A percentile compares a stretch with the other conserved stretches of the same genome.
These are phyloP conservation scores for Senna siamea DNA, from an alignment of 306 rosid species.

Conservation along the genomic window DNA sequence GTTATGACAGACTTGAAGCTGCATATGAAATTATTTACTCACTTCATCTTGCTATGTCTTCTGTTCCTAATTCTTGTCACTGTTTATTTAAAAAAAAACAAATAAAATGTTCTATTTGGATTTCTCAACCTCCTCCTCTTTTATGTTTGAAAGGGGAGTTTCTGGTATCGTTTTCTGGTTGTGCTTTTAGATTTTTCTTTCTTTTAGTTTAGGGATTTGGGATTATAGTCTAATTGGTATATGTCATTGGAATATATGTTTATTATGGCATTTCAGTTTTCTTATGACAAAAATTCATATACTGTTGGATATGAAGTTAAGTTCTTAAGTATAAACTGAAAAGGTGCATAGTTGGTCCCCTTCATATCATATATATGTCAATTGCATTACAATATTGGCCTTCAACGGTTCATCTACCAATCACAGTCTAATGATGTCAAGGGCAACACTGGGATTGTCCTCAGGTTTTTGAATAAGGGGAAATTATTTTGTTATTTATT, in stretches of 20 bases:
- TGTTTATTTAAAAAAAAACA: not conserved
- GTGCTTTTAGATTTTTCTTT: too few species aligned
- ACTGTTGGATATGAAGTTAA: too few species aligned
- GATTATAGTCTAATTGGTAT: too few species aligned
- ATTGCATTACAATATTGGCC: not conserved
- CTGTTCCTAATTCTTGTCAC: not conserved
- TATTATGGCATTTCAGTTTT: too few species aligned
- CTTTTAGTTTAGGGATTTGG: too few species aligned
- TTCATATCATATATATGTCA: slow-evolving; percentile 15
- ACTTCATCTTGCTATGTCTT: too few species aligned
- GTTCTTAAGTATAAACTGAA: too few species aligned
- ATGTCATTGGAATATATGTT: too few species aligned
- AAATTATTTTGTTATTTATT: slow-evolving; percentile 7
- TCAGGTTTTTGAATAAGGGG: not conserved
- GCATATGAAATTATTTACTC: not conserved
- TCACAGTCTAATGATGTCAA: not conserved
- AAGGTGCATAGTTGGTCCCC: too few species aligned
- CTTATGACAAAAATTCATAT: too few species aligned
- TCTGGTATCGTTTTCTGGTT: not conserved
- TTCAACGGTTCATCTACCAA: not conserved
- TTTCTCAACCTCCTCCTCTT: slow-evolving; percentile 23
- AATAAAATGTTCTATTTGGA: not conserved
- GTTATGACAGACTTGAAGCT: not conserved
- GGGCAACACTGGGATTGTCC: not conserved
- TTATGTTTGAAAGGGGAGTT: not conserved